A percentile compares a stretch with the other conserved stretches of the same genome.
These are phyloP conservation scores for Claviceps sp. DNA, from an alignment of 2,329 filamentous ascomycete species.

Conservation along the genomic window DNA sequence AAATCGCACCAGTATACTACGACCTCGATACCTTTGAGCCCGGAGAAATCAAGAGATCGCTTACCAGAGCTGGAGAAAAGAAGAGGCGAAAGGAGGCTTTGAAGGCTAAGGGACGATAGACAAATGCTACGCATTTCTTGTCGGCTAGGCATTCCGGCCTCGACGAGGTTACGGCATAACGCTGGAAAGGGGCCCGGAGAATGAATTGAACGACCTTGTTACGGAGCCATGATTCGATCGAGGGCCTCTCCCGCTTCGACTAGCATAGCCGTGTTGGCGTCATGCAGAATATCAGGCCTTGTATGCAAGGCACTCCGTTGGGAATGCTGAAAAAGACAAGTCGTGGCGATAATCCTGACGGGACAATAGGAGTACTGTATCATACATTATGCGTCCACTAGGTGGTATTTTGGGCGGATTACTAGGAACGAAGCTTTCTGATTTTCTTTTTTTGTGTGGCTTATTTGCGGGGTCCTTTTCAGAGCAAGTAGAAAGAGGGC, in stretches of 20 bases:
- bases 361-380: not conserved
- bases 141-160: too few species aligned
- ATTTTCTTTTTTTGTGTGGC: not conserved
- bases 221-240: too few species aligned
- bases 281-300: too few species aligned
- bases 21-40: conserved; percentile 72
- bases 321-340: too few species aligned
- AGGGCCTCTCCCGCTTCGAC: too few species aligned
- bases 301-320: too few species aligned
- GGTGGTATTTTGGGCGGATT: not conserved
- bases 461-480: not conserved
- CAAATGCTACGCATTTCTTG: too few species aligned
- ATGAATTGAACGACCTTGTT: too few species aligned
- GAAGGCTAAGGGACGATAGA: conserved; percentile 30
- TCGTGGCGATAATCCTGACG: too few species aligned
- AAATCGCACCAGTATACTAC: conserved; percentile 90
- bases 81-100: conserved; percentile 45
- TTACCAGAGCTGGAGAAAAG: conserved; percentile 45
- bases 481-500: not conserved
- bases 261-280: too few species aligned
- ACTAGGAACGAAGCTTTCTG: not conserved
- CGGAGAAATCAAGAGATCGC: conserved; percentile 66
- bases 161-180: too few species aligned
- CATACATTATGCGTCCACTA: not conserved
- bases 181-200: too few species aligned